Conservation (phyloP, 352 stramenopile species). For the Phytophthora hybrid region DNA sequence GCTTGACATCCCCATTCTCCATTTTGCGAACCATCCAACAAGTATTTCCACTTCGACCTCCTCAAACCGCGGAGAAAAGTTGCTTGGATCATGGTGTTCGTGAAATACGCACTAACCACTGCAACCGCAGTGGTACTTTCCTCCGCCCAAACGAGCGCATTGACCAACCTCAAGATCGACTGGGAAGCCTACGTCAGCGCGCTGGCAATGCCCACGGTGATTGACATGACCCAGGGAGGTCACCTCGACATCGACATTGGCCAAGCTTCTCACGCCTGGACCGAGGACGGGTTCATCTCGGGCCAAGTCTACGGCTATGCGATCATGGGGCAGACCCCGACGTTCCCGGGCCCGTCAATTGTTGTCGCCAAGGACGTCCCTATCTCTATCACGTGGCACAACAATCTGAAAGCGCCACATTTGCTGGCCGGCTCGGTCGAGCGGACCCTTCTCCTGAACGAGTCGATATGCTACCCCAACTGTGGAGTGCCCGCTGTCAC, state of each 20-base stretch:
- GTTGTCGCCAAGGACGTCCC: constrained; percentile 33
- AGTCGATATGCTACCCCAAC: constrained; percentile 56
- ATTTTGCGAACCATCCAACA: constrained; percentile 1
- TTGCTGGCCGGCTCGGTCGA: constrained; percentile 48
- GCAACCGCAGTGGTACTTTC: constrained; percentile 4
- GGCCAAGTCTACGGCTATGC: constrained; percentile 43
- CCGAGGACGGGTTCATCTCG: constrained; percentile 25
- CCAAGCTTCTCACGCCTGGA: constrained; percentile 40
- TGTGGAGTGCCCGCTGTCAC: constrained; percentile 57
- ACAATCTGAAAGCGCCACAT: constrained; percentile 42
- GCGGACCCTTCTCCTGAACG: constrained; percentile 25
- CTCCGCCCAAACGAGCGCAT: not conserved
- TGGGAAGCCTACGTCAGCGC: constrained; percentile 44
- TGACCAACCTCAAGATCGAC: constrained; percentile 41
- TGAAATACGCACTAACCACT: constrained; percentile 2
- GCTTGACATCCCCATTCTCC: not conserved
- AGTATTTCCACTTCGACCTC: not conserved
- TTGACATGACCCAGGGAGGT: constrained; percentile 43
- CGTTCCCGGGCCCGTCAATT: constrained; percentile 42
- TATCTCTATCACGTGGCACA: constrained; percentile 45
- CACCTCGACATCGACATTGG: constrained; percentile 46
- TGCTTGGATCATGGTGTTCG: not conserved
- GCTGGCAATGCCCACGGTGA: constrained; percentile 38
- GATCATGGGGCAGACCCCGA: constrained; percentile 27
- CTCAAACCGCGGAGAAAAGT: not conserved